A percentile compares a stretch with the other conserved stretches of the same genome.
Evolutionary conservation across 371 early-diverging fungal genomes (phyloP).

Genomic region (Sporodiniella umbellata): DNA sequence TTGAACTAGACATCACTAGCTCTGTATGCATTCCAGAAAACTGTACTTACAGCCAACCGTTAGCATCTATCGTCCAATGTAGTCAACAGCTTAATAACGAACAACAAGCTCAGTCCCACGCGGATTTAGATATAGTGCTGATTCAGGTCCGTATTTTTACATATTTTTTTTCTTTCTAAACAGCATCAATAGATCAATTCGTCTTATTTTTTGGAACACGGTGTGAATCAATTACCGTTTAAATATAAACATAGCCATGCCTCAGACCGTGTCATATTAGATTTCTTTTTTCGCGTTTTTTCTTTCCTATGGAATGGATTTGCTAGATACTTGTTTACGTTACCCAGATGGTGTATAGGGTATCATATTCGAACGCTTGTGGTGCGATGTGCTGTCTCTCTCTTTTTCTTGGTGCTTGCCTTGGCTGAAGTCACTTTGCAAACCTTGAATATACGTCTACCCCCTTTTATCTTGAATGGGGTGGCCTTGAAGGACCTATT

Average conservation of each 20-base stretch:
- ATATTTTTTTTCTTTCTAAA: not conserved
- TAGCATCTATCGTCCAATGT: slow-evolving; percentile 17
- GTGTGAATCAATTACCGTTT: slow-evolving; percentile 28
- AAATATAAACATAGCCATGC: slow-evolving; percentile 25
- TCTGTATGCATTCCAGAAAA: slow-evolving; percentile 11
- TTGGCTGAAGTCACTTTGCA: slow-evolving; percentile 51
- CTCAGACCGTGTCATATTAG: slow-evolving; percentile 1
- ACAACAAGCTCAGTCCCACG: slow-evolving; percentile 1
- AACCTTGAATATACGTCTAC: slow-evolving; percentile 51
- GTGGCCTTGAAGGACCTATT: slow-evolving; percentile 63
- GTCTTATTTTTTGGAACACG: slow-evolving; percentile 46
- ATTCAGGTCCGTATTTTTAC: slow-evolving; percentile 22
- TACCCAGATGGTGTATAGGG: slow-evolving; percentile 24
- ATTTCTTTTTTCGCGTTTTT: not conserved
- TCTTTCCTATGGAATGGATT: slow-evolving; percentile 3
- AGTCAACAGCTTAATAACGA: slow-evolving; percentile 14
- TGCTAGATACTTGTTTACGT: slow-evolving; percentile 15
- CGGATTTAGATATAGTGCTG: slow-evolving; percentile 23
- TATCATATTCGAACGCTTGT: slow-evolving; percentile 28
- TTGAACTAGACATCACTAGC: slow-evolving; percentile 64
- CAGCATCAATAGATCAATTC: slow-evolving; percentile 36
- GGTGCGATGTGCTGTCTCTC: slow-evolving; percentile 29
- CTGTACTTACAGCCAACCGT: not conserved
- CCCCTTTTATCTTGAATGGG: slow-evolving; percentile 54
- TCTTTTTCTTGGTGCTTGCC: slow-evolving; percentile 42